Evolutionary conservation across 768 basidiomycete species (phyloP).

Genomic region (Stropharia rugosoannulata): DNA sequence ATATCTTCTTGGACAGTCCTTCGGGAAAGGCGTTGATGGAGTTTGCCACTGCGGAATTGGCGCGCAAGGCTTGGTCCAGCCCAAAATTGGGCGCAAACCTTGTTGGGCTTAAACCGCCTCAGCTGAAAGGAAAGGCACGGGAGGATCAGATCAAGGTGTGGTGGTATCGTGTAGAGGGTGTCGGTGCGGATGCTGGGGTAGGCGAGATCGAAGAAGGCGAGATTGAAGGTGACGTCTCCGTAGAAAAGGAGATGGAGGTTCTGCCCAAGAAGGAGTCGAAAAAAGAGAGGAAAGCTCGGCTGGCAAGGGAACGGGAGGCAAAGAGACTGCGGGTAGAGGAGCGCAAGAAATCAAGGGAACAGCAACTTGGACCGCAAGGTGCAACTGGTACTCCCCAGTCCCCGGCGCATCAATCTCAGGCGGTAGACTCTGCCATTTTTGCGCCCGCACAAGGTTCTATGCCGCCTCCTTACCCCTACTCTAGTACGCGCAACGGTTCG

Average conservation of each 20-base stretch:
- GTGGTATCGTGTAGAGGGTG: conserved; percentile 47
- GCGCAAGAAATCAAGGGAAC: neutral
- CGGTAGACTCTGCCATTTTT: neutral
- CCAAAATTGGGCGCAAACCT: conserved; percentile 37
- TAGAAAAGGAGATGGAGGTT: conserved; percentile 30
- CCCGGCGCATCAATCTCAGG: neutral
- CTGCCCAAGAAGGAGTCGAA: conserved; percentile 26
- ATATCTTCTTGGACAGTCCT: conserved; percentile 39
- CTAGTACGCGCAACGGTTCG: too few species aligned
- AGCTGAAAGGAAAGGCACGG: conserved; percentile 42
- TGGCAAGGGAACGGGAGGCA: conserved; percentile 24
- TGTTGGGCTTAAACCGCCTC: conserved; percentile 29
- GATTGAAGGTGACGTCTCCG: conserved; percentile 38
- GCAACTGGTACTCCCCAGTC: neutral
- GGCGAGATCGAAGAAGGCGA: conserved; percentile 52
- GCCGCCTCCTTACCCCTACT: neutral
- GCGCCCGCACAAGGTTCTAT: neutral
- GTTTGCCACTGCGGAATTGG: conserved; percentile 43
- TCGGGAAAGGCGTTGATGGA: conserved; percentile 50
- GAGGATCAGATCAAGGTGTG: conserved; percentile 46
- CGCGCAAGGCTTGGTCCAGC: conserved; percentile 49
- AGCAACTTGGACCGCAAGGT: conserved; percentile 5
- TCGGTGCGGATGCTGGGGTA: conserved; percentile 37
- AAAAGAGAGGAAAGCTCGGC: conserved; percentile 26
- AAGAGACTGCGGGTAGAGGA: conserved; percentile 15